A percentile compares a stretch with the other conserved stretches of the same genome.
These are phyloP conservation scores for Trametes cinnabarina DNA, from an alignment of 768 basidiomycete genomes.

Conservation along the genomic window DNA sequence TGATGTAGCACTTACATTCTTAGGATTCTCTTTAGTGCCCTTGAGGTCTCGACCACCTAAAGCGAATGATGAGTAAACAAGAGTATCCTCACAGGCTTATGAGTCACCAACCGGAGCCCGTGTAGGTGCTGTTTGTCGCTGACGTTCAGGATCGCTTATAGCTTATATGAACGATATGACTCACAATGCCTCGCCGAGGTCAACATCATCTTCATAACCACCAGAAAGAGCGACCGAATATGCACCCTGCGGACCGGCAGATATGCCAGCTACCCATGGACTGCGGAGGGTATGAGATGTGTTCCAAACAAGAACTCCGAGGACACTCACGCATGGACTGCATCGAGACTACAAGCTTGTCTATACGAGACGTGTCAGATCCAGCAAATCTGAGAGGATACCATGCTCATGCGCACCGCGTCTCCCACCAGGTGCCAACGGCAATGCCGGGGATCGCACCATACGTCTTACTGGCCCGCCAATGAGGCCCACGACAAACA, in stretches of 20 bases:
- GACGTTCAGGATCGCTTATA: neutral
- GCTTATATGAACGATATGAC: slow-evolving; percentile 35
- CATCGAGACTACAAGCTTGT: slow-evolving; percentile 66
- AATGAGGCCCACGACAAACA: neutral
- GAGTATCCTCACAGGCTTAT: neutral
- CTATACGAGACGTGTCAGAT: slow-evolving; percentile 31
- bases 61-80: neutral
- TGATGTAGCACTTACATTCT: slow-evolving; percentile 58
- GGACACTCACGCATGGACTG: slow-evolving; percentile 79
- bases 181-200: slow-evolving; percentile 79
- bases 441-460: slow-evolving; percentile 77
- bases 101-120: slow-evolving; percentile 58
- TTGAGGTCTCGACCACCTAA: slow-evolving; percentile 81
- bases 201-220: slow-evolving; percentile 85
- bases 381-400: neutral
- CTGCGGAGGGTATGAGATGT: slow-evolving; percentile 36
- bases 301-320: neutral
- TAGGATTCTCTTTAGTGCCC: slow-evolving; percentile 78
- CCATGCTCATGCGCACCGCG: no score
- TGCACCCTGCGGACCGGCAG: slow-evolving; percentile 63
- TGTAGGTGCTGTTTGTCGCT: slow-evolving; percentile 58
- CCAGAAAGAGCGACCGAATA: slow-evolving; percentile 87
- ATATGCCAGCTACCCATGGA: slow-evolving; percentile 83
- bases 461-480: slow-evolving; percentile 59
- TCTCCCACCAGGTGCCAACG: slow-evolving; percentile 84